Percentiles rank a stretch among this genome's conserved stretches.
Evolutionary conservation across 2,329 filamentous ascomycete genomes (phyloP).

Genomic region (Alternaria gaisen): DNA sequence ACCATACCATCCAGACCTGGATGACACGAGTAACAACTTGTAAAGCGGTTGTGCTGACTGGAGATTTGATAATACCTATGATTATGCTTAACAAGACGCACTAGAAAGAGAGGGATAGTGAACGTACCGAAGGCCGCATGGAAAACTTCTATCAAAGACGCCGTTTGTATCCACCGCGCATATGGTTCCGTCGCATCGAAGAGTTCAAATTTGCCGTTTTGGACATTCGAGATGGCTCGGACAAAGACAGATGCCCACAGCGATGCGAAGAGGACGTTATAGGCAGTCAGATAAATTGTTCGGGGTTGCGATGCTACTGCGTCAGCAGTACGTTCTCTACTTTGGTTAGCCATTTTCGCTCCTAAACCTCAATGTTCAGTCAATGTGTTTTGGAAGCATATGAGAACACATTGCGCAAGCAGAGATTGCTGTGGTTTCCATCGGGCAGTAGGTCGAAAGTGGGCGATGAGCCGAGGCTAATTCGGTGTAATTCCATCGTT

Average conservation of each 20-base stretch:
- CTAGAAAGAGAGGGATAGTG: background rate
- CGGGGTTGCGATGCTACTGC: conserved; percentile 8
- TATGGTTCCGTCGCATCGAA: conserved; percentile 25
- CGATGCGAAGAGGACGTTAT: conserved; percentile 31
- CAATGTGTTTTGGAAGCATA: background rate
- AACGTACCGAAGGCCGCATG: conserved; percentile 31
- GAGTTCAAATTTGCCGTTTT: conserved; percentile 5
- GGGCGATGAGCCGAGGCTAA: conserved; percentile 18
- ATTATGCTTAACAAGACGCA: background rate
- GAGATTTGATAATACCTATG: conserved; percentile 35
- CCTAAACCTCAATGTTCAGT: background rate
- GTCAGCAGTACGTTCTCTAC: background rate
- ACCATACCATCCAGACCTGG: conserved; percentile 43
- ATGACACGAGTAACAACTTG: conserved; percentile 39
- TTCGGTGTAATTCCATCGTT: background rate
- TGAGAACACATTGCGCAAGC: conserved; percentile 8
- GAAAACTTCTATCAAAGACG: conserved; percentile 31
- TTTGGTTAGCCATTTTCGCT: background rate
- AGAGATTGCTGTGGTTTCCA: conserved; percentile 9
- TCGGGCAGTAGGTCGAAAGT: conserved; percentile 9
- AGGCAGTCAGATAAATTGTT: conserved; percentile 31
- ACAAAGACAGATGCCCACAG: conserved; percentile 29
- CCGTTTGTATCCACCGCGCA: conserved; percentile 33
- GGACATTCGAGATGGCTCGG: conserved; percentile 5
- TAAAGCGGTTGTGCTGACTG: conserved; percentile 32